Conservation (phyloP, 2,329 filamentous ascomycete genomes). For the Colletotrichum eremochloae region DNA sequence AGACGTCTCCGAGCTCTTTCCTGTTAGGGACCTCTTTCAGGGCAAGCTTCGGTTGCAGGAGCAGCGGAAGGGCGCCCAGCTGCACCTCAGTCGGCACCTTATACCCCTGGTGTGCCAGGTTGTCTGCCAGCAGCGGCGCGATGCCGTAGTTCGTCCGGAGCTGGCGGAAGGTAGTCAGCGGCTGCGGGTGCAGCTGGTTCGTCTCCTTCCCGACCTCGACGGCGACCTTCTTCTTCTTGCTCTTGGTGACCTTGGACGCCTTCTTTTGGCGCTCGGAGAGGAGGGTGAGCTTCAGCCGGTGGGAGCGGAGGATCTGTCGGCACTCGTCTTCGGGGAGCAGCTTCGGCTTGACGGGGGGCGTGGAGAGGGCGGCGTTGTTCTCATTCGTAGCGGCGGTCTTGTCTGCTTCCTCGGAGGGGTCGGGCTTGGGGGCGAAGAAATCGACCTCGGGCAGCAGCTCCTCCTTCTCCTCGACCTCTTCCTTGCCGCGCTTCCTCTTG, state of each 20-base stretch:
- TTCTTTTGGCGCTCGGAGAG: constrained; percentile 67
- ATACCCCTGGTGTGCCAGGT: constrained; percentile 88
- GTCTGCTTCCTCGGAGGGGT: constrained; percentile 41
- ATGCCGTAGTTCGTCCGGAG: constrained; percentile 80
- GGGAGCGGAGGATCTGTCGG: constrained; percentile 79
- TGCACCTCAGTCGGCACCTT: constrained; percentile 93
- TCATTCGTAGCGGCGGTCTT: constrained; percentile 44
- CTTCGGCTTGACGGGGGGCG: constrained; percentile 49
- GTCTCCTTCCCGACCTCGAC: constrained; percentile 66
- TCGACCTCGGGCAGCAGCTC: constrained; percentile 63
- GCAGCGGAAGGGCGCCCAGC: constrained; percentile 83
- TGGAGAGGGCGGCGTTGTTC: constrained; percentile 44
- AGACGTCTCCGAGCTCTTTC: constrained; percentile 49
- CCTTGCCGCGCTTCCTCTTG: constrained; percentile 68
- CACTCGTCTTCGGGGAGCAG: constrained; percentile 77
- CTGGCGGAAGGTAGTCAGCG: constrained; percentile 81
- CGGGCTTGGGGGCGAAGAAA: constrained; percentile 69
- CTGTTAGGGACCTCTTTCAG: constrained; percentile 55
- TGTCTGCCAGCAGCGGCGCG: constrained; percentile 79
- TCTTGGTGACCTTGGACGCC: constrained; percentile 63
- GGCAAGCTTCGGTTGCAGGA: constrained; percentile 71
- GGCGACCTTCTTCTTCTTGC: constrained; percentile 62
- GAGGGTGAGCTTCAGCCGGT: constrained; percentile 87
- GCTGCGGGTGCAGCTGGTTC: constrained; percentile 80
- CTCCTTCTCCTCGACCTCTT: constrained; percentile 49